These are phyloP conservation scores for Quillaja saponaria DNA, from an alignment of 306 rosid genomes.

Conservation along the genomic window DNA sequence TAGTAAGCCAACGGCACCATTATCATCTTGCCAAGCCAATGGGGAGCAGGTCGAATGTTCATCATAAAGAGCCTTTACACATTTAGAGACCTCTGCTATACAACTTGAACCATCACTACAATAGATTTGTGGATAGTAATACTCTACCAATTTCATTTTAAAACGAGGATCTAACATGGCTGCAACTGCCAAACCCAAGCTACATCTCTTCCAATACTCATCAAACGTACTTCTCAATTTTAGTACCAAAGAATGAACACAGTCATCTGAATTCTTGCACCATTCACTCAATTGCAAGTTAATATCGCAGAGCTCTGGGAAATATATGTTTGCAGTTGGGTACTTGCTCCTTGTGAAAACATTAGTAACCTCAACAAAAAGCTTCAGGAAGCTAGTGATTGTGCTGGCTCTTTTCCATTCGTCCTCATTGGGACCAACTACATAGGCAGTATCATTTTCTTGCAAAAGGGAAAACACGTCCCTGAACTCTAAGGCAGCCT, in stretches of 20 bases:
- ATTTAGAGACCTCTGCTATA: constrained; percentile 66
- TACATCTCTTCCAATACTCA: constrained; percentile 88
- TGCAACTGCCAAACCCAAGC: constrained; percentile 88
- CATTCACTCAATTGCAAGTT: constrained; percentile 85
- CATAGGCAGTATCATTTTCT: constrained; percentile 59
- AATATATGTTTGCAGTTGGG: constrained; percentile 76
- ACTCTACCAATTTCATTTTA: constrained; percentile 92
- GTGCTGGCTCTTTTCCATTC: constrained; percentile 74
- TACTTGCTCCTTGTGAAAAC: constrained; percentile 57
- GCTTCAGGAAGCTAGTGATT: constrained; percentile 72
- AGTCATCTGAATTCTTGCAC: constrained; percentile 81
- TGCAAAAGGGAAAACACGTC: constrained; percentile 72
- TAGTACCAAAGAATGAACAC: constrained; percentile 58
- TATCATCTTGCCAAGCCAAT: constrained; percentile 72
- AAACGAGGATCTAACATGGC: constrained; percentile 93
- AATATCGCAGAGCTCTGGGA: constrained; percentile 88
- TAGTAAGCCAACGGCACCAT: constrained; percentile 47
- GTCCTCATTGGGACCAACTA: constrained; percentile 52
- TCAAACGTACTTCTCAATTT: constrained; percentile 86
- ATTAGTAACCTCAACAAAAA: constrained; percentile 64
- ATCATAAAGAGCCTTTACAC: constrained; percentile 73
- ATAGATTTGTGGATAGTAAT: constrained; percentile 81
- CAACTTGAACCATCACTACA: constrained; percentile 59
- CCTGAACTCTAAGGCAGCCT: constrained; percentile 71
- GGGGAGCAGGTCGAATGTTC: constrained; percentile 85